Base-by-base conservation (phyloP, 139 green algal species). In the Chlorella sp. region DNA sequence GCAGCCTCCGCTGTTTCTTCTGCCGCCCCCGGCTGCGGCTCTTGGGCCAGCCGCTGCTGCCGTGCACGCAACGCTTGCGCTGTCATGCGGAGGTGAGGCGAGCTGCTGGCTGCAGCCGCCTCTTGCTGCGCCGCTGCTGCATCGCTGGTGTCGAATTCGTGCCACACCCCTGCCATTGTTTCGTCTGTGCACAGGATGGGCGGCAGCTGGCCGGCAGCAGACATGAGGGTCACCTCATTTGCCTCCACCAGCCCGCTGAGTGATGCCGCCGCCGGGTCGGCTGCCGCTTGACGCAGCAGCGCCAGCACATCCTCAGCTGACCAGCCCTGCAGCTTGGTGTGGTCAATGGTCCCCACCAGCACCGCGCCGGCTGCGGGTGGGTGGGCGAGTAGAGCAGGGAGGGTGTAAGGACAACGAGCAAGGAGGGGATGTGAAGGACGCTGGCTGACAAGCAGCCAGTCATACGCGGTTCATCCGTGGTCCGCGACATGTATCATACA, bases 91-190 rank as follows among this genome's bases (percentile, higher is more conserved):
- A 23, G 81, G 70, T 16, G 51, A 3, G 51, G 51, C 51, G 51
- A 60, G 51, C 51, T 60, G 51, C 51, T 60, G 13, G 55, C 81
- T 1, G 56, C 70, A 7, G 38, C 70, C 12, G 51, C 55, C 15
- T 55, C 26, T 70, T 80, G 69, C 55, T 28, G 34, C 5, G 36
- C 81, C 7, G 55, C 32, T 18, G 51, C 69, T 23, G 20, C 69
- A 6, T 55, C 44, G 47, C 65, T 78, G 20, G 80, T 70, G 26
- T 80, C 81, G 81, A 86, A 86, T 70, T 86, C 81, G n/a, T 86
- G 81, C 81, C 81, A 86, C 32, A 73, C 30, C 9, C 81, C 81
- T 18, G 81, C 81, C 70, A 86, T 28, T 9, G 56, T 86, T 28
- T 86, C 23, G 36, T 86, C 81, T 0, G 81, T 80, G 25, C 21